Percentiles rank a stretch among this genome's conserved stretches.
Evolutionary conservation across 805 yeast species (phyloP).

Genomic region (Lipomyces oligophaga): DNA sequence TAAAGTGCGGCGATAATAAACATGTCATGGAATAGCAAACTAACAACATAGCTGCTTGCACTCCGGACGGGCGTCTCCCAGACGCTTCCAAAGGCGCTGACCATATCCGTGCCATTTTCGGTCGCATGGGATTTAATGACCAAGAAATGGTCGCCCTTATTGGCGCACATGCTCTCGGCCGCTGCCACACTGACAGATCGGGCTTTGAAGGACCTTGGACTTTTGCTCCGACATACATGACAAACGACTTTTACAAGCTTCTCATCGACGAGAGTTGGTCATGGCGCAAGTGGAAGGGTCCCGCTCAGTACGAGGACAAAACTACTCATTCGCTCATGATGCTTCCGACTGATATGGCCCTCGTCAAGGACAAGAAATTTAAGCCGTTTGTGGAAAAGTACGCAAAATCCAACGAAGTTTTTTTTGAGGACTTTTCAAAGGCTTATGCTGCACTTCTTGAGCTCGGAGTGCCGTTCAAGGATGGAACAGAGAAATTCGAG

Average conservation of each 20-base stretch:
- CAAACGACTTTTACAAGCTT: conserved; percentile 63
- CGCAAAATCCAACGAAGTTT: conserved; percentile 61
- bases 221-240: conserved; percentile 62
- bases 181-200: conserved; percentile 59
- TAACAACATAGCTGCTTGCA: conserved; percentile 38
- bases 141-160: conserved; percentile 58
- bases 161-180: conserved; percentile 62
- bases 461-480: conserved; percentile 67
- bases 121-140: conserved; percentile 55
- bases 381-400: conserved; percentile 57
- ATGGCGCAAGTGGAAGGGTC: conserved; percentile 42
- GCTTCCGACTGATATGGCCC: conserved; percentile 76
- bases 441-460: conserved; percentile 70
- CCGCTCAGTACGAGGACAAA: conserved; percentile 57
- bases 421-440: conserved; percentile 59
- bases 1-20: no score
- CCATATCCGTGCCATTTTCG: conserved; percentile 53
- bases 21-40: no score
- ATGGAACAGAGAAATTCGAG: conserved; percentile 32
- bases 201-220: conserved; percentile 93
- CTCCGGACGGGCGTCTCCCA: conserved; percentile 62
- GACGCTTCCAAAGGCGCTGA: conserved; percentile 52
- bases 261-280: conserved; percentile 55
- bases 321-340: conserved; percentile 58
- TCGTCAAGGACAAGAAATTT: conserved; percentile 55